Evolutionary conservation across 2,329 filamentous ascomycete species (phyloP).

Genomic region (Stromatinia cepivora): DNA sequence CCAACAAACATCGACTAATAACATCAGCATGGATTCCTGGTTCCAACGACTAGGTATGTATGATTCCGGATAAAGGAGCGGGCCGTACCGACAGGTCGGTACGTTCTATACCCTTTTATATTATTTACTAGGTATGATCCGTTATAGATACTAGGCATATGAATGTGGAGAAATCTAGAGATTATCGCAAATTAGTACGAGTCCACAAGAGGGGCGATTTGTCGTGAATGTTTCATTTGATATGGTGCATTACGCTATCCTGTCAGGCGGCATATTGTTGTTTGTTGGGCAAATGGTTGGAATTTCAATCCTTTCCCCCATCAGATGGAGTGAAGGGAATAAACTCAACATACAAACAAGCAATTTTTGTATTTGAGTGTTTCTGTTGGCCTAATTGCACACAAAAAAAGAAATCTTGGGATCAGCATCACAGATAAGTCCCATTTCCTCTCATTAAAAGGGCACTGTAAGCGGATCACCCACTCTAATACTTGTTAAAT

Average conservation of each 20-base stretch:
- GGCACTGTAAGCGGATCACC: neutral
- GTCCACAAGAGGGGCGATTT: neutral
- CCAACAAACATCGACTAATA: neutral
- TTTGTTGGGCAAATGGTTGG: neutral
- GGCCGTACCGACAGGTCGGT: neutral
- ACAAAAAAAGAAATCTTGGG: neutral
- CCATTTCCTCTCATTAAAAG: neutral
- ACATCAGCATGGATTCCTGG: neutral
- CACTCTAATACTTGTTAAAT: neutral
- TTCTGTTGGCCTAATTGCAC: neutral
- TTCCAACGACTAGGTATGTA: neutral
- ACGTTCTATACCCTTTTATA: neutral
- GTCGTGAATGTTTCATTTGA: neutral
- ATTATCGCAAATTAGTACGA: neutral
- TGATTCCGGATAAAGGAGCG: neutral
- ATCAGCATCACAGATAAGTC: neutral
- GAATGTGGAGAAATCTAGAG: too few relatives aligned
- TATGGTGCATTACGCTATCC: too few relatives aligned
- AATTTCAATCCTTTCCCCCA: neutral
- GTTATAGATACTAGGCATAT: neutral
- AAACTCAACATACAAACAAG: too few relatives aligned
- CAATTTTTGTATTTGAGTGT: neutral
- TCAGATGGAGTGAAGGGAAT: too few relatives aligned
- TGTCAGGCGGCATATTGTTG: too few relatives aligned
- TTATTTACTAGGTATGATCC: neutral